Evolutionary conservation across 2,329 filamentous ascomycete species (phyloP).

Genomic region (Lecanicillium sp.): DNA sequence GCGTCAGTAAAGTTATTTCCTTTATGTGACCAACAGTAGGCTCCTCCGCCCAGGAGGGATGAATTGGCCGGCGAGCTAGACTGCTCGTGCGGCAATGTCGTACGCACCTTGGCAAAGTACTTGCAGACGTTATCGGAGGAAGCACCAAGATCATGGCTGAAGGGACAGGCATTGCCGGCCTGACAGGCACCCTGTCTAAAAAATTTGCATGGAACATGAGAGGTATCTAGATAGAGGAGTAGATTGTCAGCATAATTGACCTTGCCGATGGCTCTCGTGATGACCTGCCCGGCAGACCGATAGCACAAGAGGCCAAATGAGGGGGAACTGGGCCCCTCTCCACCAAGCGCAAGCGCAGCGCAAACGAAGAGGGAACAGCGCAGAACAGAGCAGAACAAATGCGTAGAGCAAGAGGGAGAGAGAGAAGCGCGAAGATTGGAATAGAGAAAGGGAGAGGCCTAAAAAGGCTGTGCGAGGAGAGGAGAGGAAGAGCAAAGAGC

Average conservation of each 20-base stretch:
- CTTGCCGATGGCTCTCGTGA: background rate
- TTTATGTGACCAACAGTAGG: too few relatives aligned
- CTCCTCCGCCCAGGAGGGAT: background rate
- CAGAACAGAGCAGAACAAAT: too few relatives aligned
- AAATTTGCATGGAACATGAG: conserved; percentile 99
- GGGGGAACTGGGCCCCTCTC: too few relatives aligned
- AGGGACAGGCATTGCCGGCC: conserved; percentile 91
- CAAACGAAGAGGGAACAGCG: too few relatives aligned
- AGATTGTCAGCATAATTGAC: conserved; percentile 9
- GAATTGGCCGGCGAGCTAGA: background rate
- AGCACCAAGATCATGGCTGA: conserved; percentile 84
- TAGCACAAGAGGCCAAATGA: background rate
- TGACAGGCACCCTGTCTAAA: conserved; percentile 94
- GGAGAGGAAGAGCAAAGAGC: conserved; percentile 4
- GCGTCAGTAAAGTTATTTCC: too few relatives aligned
- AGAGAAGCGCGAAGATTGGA: too few relatives aligned
- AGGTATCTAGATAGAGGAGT: conserved; percentile 59
- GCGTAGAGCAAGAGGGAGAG: too few relatives aligned
- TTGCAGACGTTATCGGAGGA: conserved; percentile 90
- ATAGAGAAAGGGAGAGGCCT: background rate
- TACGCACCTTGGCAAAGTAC: conserved; percentile 89
- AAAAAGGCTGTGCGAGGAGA: background rate
- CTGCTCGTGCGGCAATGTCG: too few relatives aligned
- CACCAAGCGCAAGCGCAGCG: too few relatives aligned
- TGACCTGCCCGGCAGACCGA: too few relatives aligned